Evolutionary conservation across 768 basidiomycete species (phyloP).

Genomic region (Calocera viscosa): DNA sequence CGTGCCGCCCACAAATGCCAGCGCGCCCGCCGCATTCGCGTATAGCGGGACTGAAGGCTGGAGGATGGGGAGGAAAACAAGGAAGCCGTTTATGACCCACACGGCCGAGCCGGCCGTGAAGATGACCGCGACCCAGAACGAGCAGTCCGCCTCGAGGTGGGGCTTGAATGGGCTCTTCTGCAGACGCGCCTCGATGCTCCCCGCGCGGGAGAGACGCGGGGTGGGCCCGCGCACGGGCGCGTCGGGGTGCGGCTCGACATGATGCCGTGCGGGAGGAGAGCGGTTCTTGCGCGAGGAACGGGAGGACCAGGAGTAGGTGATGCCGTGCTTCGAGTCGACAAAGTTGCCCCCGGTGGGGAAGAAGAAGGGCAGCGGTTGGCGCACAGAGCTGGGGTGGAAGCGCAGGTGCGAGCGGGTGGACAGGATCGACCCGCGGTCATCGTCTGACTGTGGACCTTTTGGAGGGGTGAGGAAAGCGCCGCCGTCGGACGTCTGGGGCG

Average conservation of each 20-base stretch:
- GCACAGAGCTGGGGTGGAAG: neutral
- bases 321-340: neutral
- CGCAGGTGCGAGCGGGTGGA: neutral
- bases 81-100: conserved; percentile 48
- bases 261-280: neutral
- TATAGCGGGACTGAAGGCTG: conserved; percentile 23
- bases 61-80: conserved; percentile 39
- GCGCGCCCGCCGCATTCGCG: conserved; percentile 33
- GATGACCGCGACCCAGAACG: conserved; percentile 24
- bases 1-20: conserved; percentile 46
- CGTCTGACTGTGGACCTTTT: neutral
- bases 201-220: neutral
- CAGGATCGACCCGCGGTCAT: neutral
- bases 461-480: neutral
- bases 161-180: conserved; percentile 19
- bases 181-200: conserved; percentile 1
- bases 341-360: neutral
- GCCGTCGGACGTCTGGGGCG: neutral
- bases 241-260: neutral
- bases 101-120: conserved; percentile 36
- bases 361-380: conserved; percentile 9
- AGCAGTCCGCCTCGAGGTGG: conserved; percentile 21
- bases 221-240: neutral
- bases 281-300: conserved; percentile 11
- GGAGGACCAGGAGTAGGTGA: conserved; percentile 5